phyloP scores from a whole-genome alignment of 2,329 filamentous ascomycete genomes.

The Aspergillus pseudoterreus region DNA sequence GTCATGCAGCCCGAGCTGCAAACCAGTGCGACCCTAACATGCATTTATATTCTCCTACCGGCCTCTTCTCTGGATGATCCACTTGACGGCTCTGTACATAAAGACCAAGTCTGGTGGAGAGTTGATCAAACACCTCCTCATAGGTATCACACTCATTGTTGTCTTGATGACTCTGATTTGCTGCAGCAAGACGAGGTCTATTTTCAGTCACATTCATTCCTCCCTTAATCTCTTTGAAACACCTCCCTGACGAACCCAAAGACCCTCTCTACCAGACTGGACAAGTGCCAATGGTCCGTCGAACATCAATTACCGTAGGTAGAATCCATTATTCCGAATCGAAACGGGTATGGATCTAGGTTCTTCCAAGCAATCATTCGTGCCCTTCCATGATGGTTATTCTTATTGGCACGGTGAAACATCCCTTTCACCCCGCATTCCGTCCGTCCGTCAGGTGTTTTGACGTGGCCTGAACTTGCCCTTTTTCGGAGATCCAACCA shows the following conservation, averaged over 20 bases:
- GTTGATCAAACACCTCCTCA: background rate
- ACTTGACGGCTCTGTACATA: too few species aligned
- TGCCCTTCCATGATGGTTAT: conserved; percentile 4
- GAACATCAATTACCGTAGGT: background rate
- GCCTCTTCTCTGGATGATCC: too few species aligned
- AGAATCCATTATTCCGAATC: conserved; percentile 1
- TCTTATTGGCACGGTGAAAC: conserved; percentile 17
- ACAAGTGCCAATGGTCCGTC: background rate
- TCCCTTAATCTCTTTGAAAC: background rate
- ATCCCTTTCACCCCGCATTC: conserved; percentile 17
- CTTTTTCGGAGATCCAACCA: too few species aligned
- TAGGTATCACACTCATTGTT: background rate
- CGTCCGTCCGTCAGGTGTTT: conserved; percentile 10
- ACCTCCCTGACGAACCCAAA: background rate
- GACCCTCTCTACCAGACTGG: background rate
- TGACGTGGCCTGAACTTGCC: background rate
- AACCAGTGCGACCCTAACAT: too few species aligned
- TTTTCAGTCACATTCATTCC: background rate
- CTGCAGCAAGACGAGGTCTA: background rate
- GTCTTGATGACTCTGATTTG: background rate
- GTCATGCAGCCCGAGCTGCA: too few species aligned
- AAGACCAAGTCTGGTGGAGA: too few species aligned
- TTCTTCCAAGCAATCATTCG: too few species aligned
- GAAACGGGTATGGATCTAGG: conserved; percentile 12
- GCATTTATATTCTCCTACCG: too few species aligned